Conservation (phyloP, 768 basidiomycete genomes). For the Boletus rubescentipes region DNA sequence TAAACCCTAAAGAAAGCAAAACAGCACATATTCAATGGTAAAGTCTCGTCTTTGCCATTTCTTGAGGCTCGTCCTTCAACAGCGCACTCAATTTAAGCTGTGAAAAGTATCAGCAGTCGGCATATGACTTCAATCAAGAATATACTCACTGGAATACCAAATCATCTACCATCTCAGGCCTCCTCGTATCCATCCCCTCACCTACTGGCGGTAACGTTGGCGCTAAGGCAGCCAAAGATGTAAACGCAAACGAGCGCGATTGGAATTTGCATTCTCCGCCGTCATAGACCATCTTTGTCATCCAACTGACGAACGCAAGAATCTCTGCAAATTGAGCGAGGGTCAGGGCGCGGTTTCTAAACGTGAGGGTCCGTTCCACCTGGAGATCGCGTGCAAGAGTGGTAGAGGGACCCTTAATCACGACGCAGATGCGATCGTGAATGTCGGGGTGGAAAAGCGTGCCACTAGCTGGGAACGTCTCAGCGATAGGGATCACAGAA, state of each 20-base stretch:
- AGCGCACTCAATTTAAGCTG: neutral
- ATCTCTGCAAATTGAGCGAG: conserved; percentile 6
- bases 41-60: neutral
- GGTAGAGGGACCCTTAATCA: neutral
- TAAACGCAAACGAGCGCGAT: conserved; percentile 16
- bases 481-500: neutral
- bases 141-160: conserved; percentile 11
- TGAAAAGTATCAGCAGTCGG: neutral
- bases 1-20: too few species aligned
- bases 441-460: conserved; percentile 10
- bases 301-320: conserved; percentile 6
- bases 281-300: conserved; percentile 2
- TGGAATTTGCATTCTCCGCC: conserved; percentile 14
- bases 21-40: conserved; percentile 5
- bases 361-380: conserved; percentile 9
- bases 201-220: neutral
- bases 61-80: neutral
- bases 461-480: neutral
- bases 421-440: conserved; percentile 7
- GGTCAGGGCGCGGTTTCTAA: neutral
- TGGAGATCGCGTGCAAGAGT: neutral
- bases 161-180: conserved; percentile 1
- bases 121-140: neutral
- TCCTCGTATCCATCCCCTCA: neutral
- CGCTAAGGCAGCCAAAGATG: conserved; percentile 4